phyloP scores from a whole-genome alignment of 1,284 basidiomycete species.

The Ganoderma leucocontextum region DNA sequence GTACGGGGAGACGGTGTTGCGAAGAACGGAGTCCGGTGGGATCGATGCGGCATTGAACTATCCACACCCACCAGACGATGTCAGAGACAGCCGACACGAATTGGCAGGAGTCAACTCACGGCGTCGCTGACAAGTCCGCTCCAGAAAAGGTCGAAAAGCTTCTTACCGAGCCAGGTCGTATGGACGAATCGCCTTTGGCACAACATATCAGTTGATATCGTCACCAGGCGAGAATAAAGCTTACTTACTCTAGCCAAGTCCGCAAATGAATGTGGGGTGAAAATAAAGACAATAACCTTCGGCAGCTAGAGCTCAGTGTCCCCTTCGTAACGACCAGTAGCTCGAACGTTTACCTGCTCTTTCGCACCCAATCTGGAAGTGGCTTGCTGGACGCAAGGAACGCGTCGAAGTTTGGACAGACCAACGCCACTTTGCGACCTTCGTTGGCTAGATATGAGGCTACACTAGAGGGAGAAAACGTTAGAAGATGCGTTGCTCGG shows the following conservation, averaged over 20 bases:
- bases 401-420: constrained; percentile 58
- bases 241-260: constrained; percentile 35
- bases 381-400: constrained; percentile 52
- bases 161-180: constrained; percentile 10
- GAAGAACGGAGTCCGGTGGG: constrained; percentile 54
- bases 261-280: constrained; percentile 35
- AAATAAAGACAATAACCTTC: constrained; percentile 37
- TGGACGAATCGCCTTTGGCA: constrained; percentile 10
- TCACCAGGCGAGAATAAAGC: background rate
- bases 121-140: constrained; percentile 1
- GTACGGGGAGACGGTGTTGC: constrained; percentile 51
- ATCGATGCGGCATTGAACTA: constrained; percentile 43
- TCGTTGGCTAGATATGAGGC: constrained; percentile 48
- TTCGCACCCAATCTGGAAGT: constrained; percentile 56
- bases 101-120: background rate
- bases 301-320: too few relatives aligned
- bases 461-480: background rate
- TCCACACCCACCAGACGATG: background rate
- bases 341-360: constrained; percentile 55
- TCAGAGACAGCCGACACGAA: background rate
- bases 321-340: too few relatives aligned
- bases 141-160: constrained; percentile 35
- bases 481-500: background rate
- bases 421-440: constrained; percentile 53
- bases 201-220: background rate